A percentile compares a stretch with the other conserved stretches of the same genome.
phyloP scores from a whole-genome alignment of 2,329 filamentous ascomycete genomes.

The Arachnomyces sp. region DNA sequence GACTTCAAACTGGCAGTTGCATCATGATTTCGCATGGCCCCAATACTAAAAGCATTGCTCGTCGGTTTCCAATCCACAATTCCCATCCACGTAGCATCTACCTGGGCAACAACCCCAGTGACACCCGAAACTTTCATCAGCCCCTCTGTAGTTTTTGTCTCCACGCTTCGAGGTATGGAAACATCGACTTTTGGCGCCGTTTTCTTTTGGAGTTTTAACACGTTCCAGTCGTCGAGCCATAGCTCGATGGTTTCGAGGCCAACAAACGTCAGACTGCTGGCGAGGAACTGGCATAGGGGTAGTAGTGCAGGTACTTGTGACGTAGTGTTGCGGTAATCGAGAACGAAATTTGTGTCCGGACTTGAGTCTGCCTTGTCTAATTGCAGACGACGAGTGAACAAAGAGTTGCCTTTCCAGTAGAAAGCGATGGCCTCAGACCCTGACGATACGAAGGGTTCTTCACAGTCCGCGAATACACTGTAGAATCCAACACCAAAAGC shows the following conservation, averaged over 20 bases:
- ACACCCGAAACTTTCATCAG: constrained; percentile 81
- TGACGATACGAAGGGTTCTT: constrained; percentile 93
- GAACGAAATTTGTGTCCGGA: constrained; percentile 77
- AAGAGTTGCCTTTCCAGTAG: constrained; percentile 97
- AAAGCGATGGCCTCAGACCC: constrained; percentile 93
- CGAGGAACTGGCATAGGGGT: constrained; percentile 82
- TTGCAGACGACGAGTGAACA: constrained; percentile 81
- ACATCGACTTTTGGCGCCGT: constrained; percentile 68
- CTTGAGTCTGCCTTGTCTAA: constrained; percentile 59
- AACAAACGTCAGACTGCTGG: constrained; percentile 93
- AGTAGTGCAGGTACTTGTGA: constrained; percentile 80
- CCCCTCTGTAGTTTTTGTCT: constrained; percentile 73
- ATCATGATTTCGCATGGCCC: constrained; percentile 27
- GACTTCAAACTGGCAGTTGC: constrained; percentile 57
- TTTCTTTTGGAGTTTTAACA: constrained; percentile 75
- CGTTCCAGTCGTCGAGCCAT: constrained; percentile 77
- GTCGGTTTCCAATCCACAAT: constrained; percentile 75
- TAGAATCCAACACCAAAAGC: constrained; percentile 98
- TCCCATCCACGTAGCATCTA: constrained; percentile 83
- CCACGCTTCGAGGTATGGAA: constrained; percentile 66
- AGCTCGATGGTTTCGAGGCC: constrained; percentile 80
- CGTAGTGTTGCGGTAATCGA: constrained; percentile 85
- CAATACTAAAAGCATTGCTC: constrained; percentile 27
- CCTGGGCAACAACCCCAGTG: constrained; percentile 78
- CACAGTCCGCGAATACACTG: constrained; percentile 95